Evolutionary conservation across 2,329 filamentous ascomycete species (phyloP).

Genomic region (Nothophaeocryptopus gaeumannii): DNA sequence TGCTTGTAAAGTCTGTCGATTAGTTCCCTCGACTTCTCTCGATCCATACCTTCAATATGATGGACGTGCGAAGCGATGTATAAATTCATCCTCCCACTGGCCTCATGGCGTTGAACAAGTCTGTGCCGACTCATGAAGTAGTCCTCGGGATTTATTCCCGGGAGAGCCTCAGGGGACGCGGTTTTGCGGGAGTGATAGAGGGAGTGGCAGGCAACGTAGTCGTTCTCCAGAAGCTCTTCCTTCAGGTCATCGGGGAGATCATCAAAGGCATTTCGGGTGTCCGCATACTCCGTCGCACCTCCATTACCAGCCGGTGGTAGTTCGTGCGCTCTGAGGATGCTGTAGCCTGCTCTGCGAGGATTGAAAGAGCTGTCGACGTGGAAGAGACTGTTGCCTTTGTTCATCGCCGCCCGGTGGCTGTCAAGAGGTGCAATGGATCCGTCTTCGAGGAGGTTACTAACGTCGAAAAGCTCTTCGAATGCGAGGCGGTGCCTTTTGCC

Average conservation of each 20-base stretch:
- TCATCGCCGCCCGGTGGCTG: slow-evolving; percentile 37
- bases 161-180: slow-evolving; percentile 51
- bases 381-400: slow-evolving; percentile 43
- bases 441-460: slow-evolving; percentile 53
- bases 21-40: slow-evolving; percentile 37
- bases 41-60: slow-evolving; percentile 48
- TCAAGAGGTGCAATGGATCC: slow-evolving; percentile 44
- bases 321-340: slow-evolving; percentile 50
- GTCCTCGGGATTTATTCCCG: slow-evolving; percentile 42
- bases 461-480: slow-evolving; percentile 56
- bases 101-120: slow-evolving; percentile 53
- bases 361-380: slow-evolving; percentile 58
- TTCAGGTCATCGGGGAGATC: slow-evolving; percentile 42
- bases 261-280: slow-evolving; percentile 52
- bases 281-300: slow-evolving; percentile 55
- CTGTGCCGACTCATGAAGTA: slow-evolving; percentile 46
- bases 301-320: slow-evolving; percentile 50
- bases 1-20: slow-evolving; percentile 47
- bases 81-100: slow-evolving; percentile 51
- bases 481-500: slow-evolving; percentile 50
- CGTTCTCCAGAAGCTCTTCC: slow-evolving; percentile 36
- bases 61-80: slow-evolving; percentile 55
- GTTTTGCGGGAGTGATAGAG: slow-evolving; percentile 54
- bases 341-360: slow-evolving; percentile 53
- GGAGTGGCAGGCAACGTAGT: slow-evolving; percentile 51